These are phyloP conservation scores for Pontederia crassipes DNA, from an alignment of 176 grass and related monocot genomes.

Conservation along the genomic window DNA sequence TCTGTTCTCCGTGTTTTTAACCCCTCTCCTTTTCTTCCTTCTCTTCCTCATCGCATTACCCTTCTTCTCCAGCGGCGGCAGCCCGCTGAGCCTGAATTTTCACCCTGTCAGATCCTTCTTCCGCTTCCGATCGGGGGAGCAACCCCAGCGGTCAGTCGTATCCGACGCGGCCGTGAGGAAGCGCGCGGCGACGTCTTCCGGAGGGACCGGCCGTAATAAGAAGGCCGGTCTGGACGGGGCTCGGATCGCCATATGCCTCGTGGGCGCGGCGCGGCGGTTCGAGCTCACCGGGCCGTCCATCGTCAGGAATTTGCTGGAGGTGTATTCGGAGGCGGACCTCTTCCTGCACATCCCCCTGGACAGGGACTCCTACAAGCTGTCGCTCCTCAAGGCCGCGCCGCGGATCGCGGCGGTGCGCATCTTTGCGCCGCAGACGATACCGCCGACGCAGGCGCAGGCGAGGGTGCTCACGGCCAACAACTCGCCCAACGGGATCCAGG, in stretches of 20 bases:
- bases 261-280: constrained; percentile 75
- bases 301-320: constrained; percentile 42
- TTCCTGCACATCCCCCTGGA: constrained; percentile 81
- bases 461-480: constrained; percentile 38
- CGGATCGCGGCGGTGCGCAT: constrained; percentile 46
- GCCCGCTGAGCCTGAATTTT: no score
- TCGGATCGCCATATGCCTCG: constrained; percentile 56
- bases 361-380: constrained; percentile 63
- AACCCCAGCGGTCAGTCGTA: no score
- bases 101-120: no score
- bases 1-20: no score
- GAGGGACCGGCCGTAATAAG: no score
- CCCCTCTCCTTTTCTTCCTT: no score
- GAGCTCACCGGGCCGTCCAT: constrained; percentile 85
- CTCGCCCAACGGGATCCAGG: constrained; percentile 97
- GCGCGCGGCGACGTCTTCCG: no score
- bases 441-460: constrained; percentile 25
- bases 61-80: no score
- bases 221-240: no score
- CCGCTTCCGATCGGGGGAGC: no score
- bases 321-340: constrained; percentile 29
- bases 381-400: constrained; percentile 29
- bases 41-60: no score
- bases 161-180: no score
- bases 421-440: constrained; percentile 27